These are phyloP conservation scores for Diplodia scrobiculata DNA, from an alignment of 2,329 filamentous ascomycete species.

Conservation along the genomic window DNA sequence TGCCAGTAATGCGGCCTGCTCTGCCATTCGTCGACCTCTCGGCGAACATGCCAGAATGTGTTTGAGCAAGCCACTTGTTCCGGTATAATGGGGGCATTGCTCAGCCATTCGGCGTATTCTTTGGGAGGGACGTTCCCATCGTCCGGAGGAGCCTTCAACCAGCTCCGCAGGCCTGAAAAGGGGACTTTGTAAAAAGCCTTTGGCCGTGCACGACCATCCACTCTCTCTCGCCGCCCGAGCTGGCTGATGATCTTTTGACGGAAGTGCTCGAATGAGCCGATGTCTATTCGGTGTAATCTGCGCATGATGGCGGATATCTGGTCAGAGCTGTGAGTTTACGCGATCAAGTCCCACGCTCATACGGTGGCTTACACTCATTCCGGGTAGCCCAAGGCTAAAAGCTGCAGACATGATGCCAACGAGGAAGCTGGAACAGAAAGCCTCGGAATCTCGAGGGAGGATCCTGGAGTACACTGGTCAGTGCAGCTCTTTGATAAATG, in stretches of 20 bases:
- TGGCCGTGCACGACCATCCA: not conserved
- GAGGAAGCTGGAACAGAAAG: slow-evolving; percentile 1
- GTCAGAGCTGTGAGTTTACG: not conserved
- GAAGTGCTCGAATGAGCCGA: not conserved
- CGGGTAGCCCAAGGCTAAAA: not conserved
- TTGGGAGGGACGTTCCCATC: not conserved
- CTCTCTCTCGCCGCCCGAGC: not conserved
- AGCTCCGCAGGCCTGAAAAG: not conserved
- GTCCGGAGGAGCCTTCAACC: not conserved
- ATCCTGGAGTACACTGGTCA: not conserved
- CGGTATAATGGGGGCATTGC: not conserved
- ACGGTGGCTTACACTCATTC: not conserved
- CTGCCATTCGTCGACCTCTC: not conserved
- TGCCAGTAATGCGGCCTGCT: not conserved
- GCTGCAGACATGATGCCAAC: slow-evolving; percentile 7
- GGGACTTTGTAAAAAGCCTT: not conserved
- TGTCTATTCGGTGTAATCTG: not conserved
- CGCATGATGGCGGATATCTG: slow-evolving; percentile 1
- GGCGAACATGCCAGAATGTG: not conserved
- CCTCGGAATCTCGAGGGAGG: not conserved
- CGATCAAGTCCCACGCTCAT: not conserved
- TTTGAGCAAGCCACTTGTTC: not conserved
- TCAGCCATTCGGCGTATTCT: not conserved
- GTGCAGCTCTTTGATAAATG: too few species aligned
- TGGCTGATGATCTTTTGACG: not conserved